A percentile compares a stretch with the other conserved stretches of the same genome.
These are phyloP conservation scores for Waitea zeae DNA, from an alignment of 1,284 basidiomycete species.

Conservation along the genomic window DNA sequence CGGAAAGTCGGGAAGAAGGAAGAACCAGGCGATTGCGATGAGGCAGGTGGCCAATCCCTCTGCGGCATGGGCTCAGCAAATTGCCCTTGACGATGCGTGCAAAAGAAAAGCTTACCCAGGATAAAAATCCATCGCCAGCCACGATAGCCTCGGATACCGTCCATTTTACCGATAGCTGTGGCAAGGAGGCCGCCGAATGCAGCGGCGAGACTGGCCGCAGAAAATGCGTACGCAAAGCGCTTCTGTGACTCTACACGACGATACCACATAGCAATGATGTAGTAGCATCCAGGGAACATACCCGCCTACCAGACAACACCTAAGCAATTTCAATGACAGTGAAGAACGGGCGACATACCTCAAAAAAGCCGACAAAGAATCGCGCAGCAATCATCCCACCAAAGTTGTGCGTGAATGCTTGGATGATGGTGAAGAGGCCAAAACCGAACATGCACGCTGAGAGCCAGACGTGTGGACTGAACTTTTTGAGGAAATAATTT, in stretches of 20 bases:
- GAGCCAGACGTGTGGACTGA: constrained; percentile 15
- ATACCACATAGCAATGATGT: constrained; percentile 20
- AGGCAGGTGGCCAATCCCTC: constrained; percentile 19
- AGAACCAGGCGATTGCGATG: constrained; percentile 14
- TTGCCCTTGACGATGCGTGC: too few species aligned
- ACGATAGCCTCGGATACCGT: constrained; percentile 13
- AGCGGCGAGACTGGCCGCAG: constrained; percentile 15
- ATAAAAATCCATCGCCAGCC: constrained; percentile 25
- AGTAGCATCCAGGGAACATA: constrained; percentile 13
- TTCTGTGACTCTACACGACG: constrained; percentile 19
- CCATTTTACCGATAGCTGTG: constrained; percentile 18
- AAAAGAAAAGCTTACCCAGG: constrained; percentile 12
- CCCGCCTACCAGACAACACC: constrained; percentile 15
- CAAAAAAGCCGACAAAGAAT: constrained; percentile 18
- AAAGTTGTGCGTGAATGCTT: constrained; percentile 17
- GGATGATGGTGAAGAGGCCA: constrained; percentile 16
- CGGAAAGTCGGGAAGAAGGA: constrained; percentile 15
- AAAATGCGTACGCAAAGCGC: constrained; percentile 19
- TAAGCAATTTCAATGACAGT: constrained; percentile 11
- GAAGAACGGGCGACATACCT: constrained; percentile 2
- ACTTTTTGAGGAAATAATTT: constrained; percentile 14
- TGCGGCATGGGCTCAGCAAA: too few species aligned
- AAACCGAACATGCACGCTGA: constrained; percentile 17
- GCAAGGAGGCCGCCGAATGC: constrained; percentile 18
- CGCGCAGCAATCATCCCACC: constrained; percentile 18